Percentiles rank a stretch among this genome's conserved stretches.
Conservation (phyloP, 1,139 yeast genomes). For the Nadsonia commutata region DNA sequence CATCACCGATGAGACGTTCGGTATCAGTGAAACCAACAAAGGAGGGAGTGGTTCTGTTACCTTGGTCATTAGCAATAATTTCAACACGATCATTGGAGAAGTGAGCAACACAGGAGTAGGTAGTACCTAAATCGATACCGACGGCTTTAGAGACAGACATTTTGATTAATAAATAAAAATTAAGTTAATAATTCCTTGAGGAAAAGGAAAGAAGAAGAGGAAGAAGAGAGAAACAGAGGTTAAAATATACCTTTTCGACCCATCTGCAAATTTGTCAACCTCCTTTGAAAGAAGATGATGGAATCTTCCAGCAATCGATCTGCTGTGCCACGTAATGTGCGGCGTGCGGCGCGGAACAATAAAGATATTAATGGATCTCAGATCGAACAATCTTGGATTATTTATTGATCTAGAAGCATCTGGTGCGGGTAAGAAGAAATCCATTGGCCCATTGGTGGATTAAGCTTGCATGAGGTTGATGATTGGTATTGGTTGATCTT, state of each 20-base stretch:
- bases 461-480: too few relatives aligned
- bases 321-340: too few relatives aligned
- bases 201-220: not conserved
- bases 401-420: too few relatives aligned
- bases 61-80: constrained; percentile 88
- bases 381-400: too few relatives aligned
- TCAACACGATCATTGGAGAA: constrained; percentile 87
- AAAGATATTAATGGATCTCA: too few relatives aligned
- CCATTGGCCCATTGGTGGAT: too few relatives aligned
- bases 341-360: too few relatives aligned
- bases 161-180: not conserved
- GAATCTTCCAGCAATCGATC: too few relatives aligned
- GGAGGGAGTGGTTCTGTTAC: constrained; percentile 89
- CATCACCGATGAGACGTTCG: constrained; percentile 85
- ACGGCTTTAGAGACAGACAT: constrained; percentile 17
- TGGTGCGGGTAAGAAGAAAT: too few relatives aligned
- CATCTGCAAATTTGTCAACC: too few relatives aligned
- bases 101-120: constrained; percentile 90
- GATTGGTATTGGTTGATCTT: too few relatives aligned
- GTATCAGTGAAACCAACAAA: constrained; percentile 75
- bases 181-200: not conserved
- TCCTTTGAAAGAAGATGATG: too few relatives aligned
- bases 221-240: not conserved
- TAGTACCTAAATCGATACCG: constrained; percentile 80
- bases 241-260: not conserved